Percentiles rank a stretch among this genome's conserved stretches.
Conservation (phyloP, 2,329 filamentous ascomycete genomes). For the Teratosphaeriaceae sp. region DNA sequence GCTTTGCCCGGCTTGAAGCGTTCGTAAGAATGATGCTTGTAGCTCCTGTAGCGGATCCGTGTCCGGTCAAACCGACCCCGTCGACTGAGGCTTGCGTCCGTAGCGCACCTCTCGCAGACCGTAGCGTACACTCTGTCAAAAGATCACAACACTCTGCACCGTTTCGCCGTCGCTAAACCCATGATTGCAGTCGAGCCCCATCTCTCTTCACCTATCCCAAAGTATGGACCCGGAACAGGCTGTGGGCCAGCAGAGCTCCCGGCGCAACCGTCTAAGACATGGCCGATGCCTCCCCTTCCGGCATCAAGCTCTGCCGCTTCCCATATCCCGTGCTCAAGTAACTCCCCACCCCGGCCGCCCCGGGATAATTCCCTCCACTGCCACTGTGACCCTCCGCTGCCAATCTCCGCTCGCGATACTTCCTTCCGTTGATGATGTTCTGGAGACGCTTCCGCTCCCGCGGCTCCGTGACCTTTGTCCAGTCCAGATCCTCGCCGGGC, state of each 20-base stretch:
- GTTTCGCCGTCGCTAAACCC: neutral
- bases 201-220: neutral
- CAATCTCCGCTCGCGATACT: slow-evolving; percentile 31
- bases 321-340: slow-evolving; percentile 24
- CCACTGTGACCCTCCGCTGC: slow-evolving; percentile 30
- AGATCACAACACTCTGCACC: neutral
- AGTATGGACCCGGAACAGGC: neutral
- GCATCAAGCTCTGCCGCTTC: slow-evolving; percentile 1
- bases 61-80: too few relatives aligned
- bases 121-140: neutral
- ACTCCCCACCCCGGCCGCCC: slow-evolving; percentile 25
- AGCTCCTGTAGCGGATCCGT: too few relatives aligned
- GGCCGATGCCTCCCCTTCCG: neutral
- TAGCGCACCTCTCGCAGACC: too few relatives aligned
- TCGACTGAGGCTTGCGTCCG: too few relatives aligned
- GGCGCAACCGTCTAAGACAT: neutral
- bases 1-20: too few relatives aligned
- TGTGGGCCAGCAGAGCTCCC: neutral
- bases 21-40: too few relatives aligned
- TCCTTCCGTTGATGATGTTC: slow-evolving; percentile 35
- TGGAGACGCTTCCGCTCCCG: slow-evolving; percentile 32
- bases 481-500: slow-evolving; percentile 34
- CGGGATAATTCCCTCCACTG: slow-evolving; percentile 29
- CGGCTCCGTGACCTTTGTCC: slow-evolving; percentile 33
- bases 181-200: neutral